Evolutionary conservation across 495 filamentous ascomycete species (phyloP), one percentile per base, ranked within the genome.

Genomic region (Penicillium fimorum): DNA sequence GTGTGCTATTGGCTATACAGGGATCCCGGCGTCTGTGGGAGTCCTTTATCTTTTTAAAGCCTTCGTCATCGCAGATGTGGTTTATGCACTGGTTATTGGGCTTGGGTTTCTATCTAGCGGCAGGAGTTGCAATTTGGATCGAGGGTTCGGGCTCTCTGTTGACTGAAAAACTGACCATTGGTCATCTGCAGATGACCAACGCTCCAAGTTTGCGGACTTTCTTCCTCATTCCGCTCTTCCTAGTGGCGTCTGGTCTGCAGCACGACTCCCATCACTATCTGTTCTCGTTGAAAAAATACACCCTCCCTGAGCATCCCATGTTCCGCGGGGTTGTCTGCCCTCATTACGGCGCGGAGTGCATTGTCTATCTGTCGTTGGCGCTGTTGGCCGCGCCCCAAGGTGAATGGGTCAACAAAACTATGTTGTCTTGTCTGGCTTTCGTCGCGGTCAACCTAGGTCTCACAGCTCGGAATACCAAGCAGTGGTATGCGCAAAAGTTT

Each of bases 321-420:
- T 98, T 97, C 65, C 74, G 74, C 37, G 72, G 65, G 30, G 60
- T 93, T 17, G 73, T 96, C 10, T 95, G 86, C 57, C 92, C 95
- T n/a, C 94, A 97, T 73, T 98, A 97, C 69, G 87, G 86, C 1
- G 87, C 87, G 45, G 95, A 97, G 68, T 91, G 90, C 63, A 47
- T 89, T 3, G 84, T 96, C 55, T 97, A 97, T 64, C 59, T 92
- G 27, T 83, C 86, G n/a, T 69, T 97, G 57, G 82, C 90, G 2
- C 63, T 96, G 22, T 63, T 89, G 13, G 86, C 86, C 38, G 90
- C 92, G 5, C 92, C 91, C 0, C 55, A 62, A 5, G 82, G 80
- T 9, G 63, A 75, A 47, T 56, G 80, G 54, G 63, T 89, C 27
- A 97, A 97, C 70, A 82, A 76, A 63, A 95, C 93, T 1, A 63